phyloP scores from a whole-genome alignment of 768 basidiomycete genomes.

The Trametes maxima region DNA sequence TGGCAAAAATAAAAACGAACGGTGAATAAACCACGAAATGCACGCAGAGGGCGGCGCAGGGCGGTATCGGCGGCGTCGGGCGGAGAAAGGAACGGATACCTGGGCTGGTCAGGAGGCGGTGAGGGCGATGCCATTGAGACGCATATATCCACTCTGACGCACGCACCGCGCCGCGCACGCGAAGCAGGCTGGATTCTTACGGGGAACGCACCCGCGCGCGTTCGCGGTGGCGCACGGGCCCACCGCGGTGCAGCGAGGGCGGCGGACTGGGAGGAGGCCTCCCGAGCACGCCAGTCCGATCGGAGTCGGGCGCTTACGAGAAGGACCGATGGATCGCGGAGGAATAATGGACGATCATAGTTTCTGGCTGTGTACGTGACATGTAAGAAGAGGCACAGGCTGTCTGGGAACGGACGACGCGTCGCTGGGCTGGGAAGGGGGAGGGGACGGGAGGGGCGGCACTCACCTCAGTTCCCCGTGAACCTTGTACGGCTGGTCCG shows the following conservation, averaged over 20 bases:
- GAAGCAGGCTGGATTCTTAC: background rate
- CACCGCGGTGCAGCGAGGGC: background rate
- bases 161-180: background rate
- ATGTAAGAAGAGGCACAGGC: slow-evolving; percentile 11
- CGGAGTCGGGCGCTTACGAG: slow-evolving; percentile 10
- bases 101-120: slow-evolving; percentile 8
- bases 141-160: slow-evolving; percentile 16
- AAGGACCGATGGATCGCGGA: slow-evolving; percentile 17
- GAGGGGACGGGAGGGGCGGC: background rate
- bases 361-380: slow-evolving; percentile 15
- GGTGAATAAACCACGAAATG: slow-evolving; percentile 16
- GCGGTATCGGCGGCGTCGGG: slow-evolving; percentile 7
- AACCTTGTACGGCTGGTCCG: slow-evolving; percentile 20
- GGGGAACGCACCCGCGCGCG: background rate
- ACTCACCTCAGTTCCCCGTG: slow-evolving; percentile 17
- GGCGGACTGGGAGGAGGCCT: background rate
- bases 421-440: slow-evolving; percentile 1
- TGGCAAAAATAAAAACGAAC: slow-evolving; percentile 35
- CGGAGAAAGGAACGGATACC: slow-evolving; percentile 2
- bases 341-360: slow-evolving; percentile 11
- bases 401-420: slow-evolving; percentile 3
- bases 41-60: background rate
- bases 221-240: slow-evolving; percentile 13
- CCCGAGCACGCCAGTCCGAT: slow-evolving; percentile 2
- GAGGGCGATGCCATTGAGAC: slow-evolving; percentile 7